Conservation (phyloP, 257 asterid genomes). For the Phtheirospermum japonicum region DNA sequence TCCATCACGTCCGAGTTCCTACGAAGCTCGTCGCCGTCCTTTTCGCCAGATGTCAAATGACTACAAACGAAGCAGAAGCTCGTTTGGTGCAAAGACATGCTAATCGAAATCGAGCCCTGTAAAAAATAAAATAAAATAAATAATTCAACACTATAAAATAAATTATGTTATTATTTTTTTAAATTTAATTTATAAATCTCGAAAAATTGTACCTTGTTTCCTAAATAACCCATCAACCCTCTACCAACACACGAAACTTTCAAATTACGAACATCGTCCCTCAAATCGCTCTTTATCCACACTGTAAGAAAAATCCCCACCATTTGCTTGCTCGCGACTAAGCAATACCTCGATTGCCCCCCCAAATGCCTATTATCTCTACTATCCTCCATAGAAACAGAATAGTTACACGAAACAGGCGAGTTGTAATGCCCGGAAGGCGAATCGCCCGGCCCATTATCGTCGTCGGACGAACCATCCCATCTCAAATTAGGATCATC, state of each 20-base stretch:
- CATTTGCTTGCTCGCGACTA: constrained; percentile 96
- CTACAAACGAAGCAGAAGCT: constrained; percentile 98
- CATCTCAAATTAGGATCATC: constrained; percentile 57
- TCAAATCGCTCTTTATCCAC: constrained; percentile 76
- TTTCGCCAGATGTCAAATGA: constrained; percentile 96
- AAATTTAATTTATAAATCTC: not conserved
- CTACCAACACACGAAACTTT: constrained; percentile 97
- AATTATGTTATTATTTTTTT: not conserved
- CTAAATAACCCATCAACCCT: constrained; percentile 99
- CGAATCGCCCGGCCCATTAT: constrained; percentile 53
- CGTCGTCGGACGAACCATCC: constrained; percentile 59
- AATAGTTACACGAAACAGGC: constrained; percentile 44
- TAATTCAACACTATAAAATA: not conserved
- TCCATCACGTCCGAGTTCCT: constrained; percentile 98
- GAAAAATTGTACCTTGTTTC: constrained; percentile 66
- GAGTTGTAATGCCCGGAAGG: constrained; percentile 47
- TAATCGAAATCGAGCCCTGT: constrained; percentile 97
- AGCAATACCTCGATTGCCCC: constrained; percentile 64
- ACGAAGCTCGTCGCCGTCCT: constrained; percentile 92
- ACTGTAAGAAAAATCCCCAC: constrained; percentile 90
- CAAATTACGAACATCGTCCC: constrained; percentile 68
- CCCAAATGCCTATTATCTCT: constrained; percentile 36
- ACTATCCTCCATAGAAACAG: constrained; percentile 50
- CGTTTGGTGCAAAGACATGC: constrained; percentile 97
- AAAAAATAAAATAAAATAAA: constrained; percentile 20